Base-by-base conservation (phyloP, 108 stramenopile genomes). In the Skeletonema marinoi region DNA sequence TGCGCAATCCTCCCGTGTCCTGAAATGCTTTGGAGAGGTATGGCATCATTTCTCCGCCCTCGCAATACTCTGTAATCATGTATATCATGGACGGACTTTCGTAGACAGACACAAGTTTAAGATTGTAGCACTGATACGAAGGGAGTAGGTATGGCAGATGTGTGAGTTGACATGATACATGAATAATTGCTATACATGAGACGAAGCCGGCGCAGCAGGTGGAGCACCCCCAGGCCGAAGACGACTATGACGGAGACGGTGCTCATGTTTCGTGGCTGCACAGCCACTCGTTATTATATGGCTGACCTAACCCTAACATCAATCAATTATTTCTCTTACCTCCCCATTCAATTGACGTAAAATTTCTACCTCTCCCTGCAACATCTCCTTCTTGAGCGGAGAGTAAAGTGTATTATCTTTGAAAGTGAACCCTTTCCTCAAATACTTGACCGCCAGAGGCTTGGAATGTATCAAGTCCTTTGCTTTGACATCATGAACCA, bases 1-100 rank as follows among this genome's bases (percentile, higher is more conserved):
- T 92, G 59, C 90, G 77, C 50, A 95, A 60, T 70, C 91, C 93
- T 25, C 54, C 64, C 29, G 61, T 32, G 21, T 66, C 35, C 6
- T 39, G 31, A 50, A 79, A 77, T 39, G 80, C 71, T 3, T 51
- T 42, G 13, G 78, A 65, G 3, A 92, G 74, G 65, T 91, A 95
- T 63, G 91, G 83, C 85, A 93, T 87, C 90, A 93, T 95, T 64
- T 95, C 92, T 30, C 93, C 93, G 3, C 94, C 92, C 16, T 82
- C 84, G 70, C 90, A 93, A 36, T 74, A 83, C 71, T 95, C 94
- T 2, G 92, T 95, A 21, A 95, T 80, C 25, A 95, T 63, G 60
- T 82, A 83, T 41, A 95, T 81, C 21, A 77, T 54, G 21, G 74
- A 69, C 3, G 90, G 72, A 10, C 86, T 82, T 85, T 95, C 94